These are phyloP conservation scores for Pleodorina starrii DNA, from an alignment of 139 green algal species.

Conservation along the genomic window DNA sequence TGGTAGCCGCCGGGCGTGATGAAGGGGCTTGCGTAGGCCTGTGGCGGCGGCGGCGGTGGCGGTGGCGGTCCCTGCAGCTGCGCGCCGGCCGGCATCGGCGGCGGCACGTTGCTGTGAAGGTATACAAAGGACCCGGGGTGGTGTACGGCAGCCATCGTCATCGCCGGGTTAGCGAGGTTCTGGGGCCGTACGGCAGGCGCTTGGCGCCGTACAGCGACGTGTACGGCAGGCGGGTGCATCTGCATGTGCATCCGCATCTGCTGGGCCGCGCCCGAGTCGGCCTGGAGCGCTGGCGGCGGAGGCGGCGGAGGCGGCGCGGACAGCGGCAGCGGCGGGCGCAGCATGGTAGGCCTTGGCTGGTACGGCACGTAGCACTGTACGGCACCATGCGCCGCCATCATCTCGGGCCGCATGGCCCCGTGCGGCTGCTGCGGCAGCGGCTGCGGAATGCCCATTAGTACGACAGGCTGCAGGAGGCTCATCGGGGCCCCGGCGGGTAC, in stretches of 20 bases:
- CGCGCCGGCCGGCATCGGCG: not conserved
- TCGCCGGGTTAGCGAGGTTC: not conserved
- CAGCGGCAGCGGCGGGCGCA: not conserved
- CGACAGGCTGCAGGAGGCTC: conserved; percentile 14
- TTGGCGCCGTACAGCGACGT: too few species aligned
- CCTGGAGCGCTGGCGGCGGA: not conserved
- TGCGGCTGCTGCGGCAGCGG: not conserved
- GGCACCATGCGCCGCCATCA: not conserved
- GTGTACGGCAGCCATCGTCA: not conserved
- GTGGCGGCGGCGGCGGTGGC: not conserved
- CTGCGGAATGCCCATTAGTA: conserved; percentile 14
- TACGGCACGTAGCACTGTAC: not conserved
- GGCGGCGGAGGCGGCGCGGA: not conserved
- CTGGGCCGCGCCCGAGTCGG: not conserved
- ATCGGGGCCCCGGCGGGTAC: not conserved
- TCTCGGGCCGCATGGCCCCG: not conserved
- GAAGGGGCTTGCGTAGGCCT: not conserved
- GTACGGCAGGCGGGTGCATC: not conserved
- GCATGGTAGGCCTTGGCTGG: not conserved
- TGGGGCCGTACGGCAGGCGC: not conserved
- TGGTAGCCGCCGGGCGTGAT: not conserved
- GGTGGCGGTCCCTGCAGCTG: not conserved
- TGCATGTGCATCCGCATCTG: not conserved
- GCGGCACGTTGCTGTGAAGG: not conserved
- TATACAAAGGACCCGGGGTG: not conserved